Conservation (phyloP, 208 protist species). For the Wallacemonas collosoma region DNA sequence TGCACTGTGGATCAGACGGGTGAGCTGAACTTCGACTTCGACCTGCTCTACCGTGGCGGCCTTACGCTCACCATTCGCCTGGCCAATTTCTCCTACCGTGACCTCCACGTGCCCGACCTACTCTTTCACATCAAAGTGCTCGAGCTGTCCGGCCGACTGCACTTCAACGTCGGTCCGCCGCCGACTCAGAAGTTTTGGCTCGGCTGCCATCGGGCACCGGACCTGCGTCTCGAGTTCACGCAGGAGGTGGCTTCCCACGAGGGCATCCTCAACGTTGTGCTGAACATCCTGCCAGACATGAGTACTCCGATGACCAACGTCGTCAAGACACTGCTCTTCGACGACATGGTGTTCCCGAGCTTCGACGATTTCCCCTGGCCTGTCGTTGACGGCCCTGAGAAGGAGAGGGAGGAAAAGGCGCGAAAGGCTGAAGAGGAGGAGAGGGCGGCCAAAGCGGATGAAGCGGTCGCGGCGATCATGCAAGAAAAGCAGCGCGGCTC, state of each 20-base stretch:
- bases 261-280: constrained; percentile 60
- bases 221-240: constrained; percentile 75
- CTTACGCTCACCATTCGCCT: constrained; percentile 59
- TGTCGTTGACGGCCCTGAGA: constrained; percentile 26
- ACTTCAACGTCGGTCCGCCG: constrained; percentile 68
- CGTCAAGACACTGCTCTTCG: constrained; percentile 70
- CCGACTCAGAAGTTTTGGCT: constrained; percentile 82
- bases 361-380: constrained; percentile 86
- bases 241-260: constrained; percentile 79
- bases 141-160: constrained; percentile 75
- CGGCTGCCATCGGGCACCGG: constrained; percentile 48
- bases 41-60: constrained; percentile 84
- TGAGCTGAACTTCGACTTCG: constrained; percentile 83
- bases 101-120: constrained; percentile 68
- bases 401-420: constrained; percentile 11
- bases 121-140: constrained; percentile 78
- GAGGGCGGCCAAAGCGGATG: constrained; percentile 9
- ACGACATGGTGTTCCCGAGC: constrained; percentile 84
- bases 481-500: background rate
- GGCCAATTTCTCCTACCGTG: constrained; percentile 59
- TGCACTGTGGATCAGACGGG: constrained; percentile 44
- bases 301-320: constrained; percentile 66
- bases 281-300: constrained; percentile 79
- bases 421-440: background rate
- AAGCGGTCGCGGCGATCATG: background rate